These are phyloP conservation scores for Raphidocelis subcapitata DNA, from an alignment of 139 green algal genomes.

Conservation along the genomic window DNA sequence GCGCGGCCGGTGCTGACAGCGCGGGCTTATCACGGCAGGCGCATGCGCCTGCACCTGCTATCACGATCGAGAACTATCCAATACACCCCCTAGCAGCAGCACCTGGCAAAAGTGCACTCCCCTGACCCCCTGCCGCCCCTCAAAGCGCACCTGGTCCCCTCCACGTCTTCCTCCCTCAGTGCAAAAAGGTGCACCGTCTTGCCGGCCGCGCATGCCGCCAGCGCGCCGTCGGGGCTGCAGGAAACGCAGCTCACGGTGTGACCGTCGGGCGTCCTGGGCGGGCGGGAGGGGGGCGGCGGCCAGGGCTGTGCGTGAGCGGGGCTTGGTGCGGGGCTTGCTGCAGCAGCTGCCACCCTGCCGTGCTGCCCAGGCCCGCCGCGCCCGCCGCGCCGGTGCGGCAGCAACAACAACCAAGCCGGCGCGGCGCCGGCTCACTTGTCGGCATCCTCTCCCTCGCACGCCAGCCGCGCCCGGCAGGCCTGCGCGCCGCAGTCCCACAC, in stretches of 20 bases:
- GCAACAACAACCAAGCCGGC: no score
- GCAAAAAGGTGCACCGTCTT: conserved; percentile 16
- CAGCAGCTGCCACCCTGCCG: neutral
- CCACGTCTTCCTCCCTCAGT: neutral
- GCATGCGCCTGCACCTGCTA: neutral
- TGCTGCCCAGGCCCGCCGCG: no score
- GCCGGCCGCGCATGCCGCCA: conserved; percentile 17
- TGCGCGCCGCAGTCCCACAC: conserved; percentile 5
- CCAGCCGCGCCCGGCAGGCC: neutral
- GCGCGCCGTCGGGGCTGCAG: neutral
- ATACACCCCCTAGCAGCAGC: neutral
- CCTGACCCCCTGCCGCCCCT: no score
- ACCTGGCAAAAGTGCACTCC: no score
- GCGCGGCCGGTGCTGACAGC: neutral
- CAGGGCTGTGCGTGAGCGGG: no score
- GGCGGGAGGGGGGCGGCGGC: no score
- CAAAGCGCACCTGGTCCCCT: conserved; percentile 1
- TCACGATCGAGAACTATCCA: neutral
- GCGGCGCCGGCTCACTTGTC: conserved; percentile 18
- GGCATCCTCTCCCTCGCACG: conserved; percentile 9
- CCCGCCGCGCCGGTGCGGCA: no score
- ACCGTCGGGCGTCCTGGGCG: conserved; percentile 12
- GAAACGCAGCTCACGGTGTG: conserved; percentile 6
- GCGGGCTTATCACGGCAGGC: neutral
- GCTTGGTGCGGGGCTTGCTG: no score